These are phyloP conservation scores for Arachnomyces sp. DNA, from an alignment of 2,329 filamentous ascomycete genomes.

Conservation along the genomic window DNA sequence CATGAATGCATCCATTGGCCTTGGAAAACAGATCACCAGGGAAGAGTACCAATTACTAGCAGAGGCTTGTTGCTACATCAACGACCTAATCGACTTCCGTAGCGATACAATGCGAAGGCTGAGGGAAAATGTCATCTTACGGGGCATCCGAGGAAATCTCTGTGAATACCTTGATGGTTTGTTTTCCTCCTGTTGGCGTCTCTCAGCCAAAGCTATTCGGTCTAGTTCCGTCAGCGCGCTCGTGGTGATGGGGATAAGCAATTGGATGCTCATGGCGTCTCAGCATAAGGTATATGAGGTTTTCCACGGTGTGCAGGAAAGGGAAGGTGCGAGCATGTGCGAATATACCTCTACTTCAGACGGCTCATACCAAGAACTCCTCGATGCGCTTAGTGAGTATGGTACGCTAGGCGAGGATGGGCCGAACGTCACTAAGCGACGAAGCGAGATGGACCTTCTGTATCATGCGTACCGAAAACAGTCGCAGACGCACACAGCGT, in stretches of 20 bases:
- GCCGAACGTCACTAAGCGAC: conserved; percentile 7
- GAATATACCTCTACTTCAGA: too few relatives aligned
- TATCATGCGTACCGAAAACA: conserved; percentile 8
- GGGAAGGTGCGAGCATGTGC: too few relatives aligned
- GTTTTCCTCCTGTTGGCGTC: conserved; percentile 5
- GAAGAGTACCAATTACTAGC: conserved; percentile 8
- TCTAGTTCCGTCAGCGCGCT: conserved; percentile 7
- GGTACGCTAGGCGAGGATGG: conserved; percentile 11
- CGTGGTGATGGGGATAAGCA: conserved; percentile 15
- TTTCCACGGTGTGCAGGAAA: background rate
- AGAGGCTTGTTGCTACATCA: conserved; percentile 11
- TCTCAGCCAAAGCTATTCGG: conserved; percentile 5
- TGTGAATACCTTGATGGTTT: conserved; percentile 13
- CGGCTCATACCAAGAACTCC: too few relatives aligned
- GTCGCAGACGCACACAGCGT: too few relatives aligned
- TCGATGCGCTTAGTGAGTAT: conserved; percentile 6
- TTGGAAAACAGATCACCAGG: conserved; percentile 8
- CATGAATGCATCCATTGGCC: conserved; percentile 12
- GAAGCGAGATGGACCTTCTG: conserved; percentile 12
- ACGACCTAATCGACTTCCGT: conserved; percentile 15
- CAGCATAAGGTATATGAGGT: conserved; percentile 19
- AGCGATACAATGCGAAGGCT: conserved; percentile 16
- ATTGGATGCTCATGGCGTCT: conserved; percentile 17
- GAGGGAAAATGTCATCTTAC: conserved; percentile 15
- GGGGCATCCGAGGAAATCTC: conserved; percentile 11